Percentiles rank a stretch among this genome's conserved stretches.
phyloP scores from a whole-genome alignment of 139 green algal genomes.

The Spirogloea muscicola region DNA sequence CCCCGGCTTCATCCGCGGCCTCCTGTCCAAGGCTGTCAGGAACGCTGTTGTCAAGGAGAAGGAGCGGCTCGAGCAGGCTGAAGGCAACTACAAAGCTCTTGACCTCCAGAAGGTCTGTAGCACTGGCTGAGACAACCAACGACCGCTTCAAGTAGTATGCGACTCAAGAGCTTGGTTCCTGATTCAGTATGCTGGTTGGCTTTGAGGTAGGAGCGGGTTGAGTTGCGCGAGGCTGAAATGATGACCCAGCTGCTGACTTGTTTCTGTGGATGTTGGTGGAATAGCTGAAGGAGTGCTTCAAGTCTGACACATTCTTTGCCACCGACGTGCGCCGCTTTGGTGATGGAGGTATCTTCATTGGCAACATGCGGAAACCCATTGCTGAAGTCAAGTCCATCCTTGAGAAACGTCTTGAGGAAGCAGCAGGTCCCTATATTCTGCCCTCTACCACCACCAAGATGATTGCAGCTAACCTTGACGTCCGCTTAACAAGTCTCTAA shows the following conservation, averaged over 20 bases:
- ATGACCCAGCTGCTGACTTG: too few species aligned
- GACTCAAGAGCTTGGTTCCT: too few species aligned
- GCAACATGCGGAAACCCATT: constrained; percentile 25
- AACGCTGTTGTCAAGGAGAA: constrained; percentile 15
- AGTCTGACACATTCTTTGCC: constrained; percentile 23
- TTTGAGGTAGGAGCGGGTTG: too few species aligned
- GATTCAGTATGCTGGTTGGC: too few species aligned
- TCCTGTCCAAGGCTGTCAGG: constrained; percentile 8
- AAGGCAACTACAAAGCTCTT: constrained; percentile 11
- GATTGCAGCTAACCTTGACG: too few species aligned
- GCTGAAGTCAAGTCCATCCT: constrained; percentile 3
- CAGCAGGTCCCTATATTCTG: too few species aligned
- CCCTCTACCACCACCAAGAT: too few species aligned
- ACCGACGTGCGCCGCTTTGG: constrained; percentile 25
- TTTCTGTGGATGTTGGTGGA: too few species aligned
- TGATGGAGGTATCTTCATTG: constrained; percentile 20
- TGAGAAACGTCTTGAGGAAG: constrained; percentile 18
- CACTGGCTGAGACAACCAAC: too few species aligned
- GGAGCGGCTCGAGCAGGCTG: constrained; percentile 4
- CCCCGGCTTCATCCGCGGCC: constrained; percentile 8
- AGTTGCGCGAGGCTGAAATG: too few species aligned
- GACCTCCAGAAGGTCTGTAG: constrained; percentile 6
- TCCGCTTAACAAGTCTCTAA: too few species aligned
- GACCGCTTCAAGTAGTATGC: too few species aligned
- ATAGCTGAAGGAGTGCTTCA: constrained; percentile 35